phyloP scores from a whole-genome alignment of 2,329 filamentous ascomycete species.

The Beauveria varroae region DNA sequence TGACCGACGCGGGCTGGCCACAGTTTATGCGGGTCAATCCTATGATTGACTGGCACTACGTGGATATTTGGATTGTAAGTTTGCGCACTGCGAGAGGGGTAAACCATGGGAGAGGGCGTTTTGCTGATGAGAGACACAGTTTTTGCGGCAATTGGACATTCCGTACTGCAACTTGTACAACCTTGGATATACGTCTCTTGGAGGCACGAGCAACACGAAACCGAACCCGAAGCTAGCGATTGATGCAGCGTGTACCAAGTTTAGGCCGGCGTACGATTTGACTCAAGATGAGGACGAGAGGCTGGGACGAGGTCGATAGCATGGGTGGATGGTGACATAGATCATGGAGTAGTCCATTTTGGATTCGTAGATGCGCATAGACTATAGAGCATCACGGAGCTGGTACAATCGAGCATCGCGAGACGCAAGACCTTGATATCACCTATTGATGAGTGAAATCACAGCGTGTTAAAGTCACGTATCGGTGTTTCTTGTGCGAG shows the following conservation, averaged over 20 bases:
- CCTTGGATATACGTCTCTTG: conserved; percentile 82
- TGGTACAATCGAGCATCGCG: background rate
- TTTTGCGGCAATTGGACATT: conserved; percentile 70
- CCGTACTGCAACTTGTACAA: conserved; percentile 87
- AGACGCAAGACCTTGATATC: background rate
- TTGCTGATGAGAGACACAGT: conserved; percentile 43
- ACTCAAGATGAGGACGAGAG: conserved; percentile 70
- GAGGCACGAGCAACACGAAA: conserved; percentile 79
- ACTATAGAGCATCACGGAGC: conserved; percentile 5
- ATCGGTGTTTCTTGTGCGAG: conserved; percentile 4
- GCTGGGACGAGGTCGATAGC: conserved; percentile 58
- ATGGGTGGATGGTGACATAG: background rate
- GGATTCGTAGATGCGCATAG: background rate
- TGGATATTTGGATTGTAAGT: conserved; percentile 86
- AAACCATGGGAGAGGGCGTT: background rate
- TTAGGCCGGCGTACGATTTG: conserved; percentile 69
- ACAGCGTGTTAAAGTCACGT: background rate
- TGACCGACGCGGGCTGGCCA: conserved; percentile 86
- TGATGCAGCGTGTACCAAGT: conserved; percentile 33
- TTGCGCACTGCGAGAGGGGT: background rate
- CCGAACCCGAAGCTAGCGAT: conserved; percentile 70
- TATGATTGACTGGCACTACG: conserved; percentile 95
- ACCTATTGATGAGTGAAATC: background rate
- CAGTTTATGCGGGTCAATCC: conserved; percentile 88
- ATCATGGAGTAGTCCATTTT: background rate